These are phyloP conservation scores for Globisporangium recalcitrans DNA, from an alignment of 352 stramenopile genomes.

Conservation along the genomic window DNA sequence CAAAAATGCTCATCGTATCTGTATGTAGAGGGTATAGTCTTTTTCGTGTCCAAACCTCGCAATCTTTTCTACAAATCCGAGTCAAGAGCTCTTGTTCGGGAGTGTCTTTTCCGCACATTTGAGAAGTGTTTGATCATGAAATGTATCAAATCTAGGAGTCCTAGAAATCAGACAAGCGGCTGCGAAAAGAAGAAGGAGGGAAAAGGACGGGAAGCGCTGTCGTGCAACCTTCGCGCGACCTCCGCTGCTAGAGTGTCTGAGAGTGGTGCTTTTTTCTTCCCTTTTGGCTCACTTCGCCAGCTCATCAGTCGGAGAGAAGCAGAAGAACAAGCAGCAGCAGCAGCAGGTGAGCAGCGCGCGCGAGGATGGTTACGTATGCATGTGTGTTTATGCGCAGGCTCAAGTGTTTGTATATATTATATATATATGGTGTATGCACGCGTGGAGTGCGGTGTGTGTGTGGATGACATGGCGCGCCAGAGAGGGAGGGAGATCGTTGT, in stretches of 20 bases:
- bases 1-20: no score
- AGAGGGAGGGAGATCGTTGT: not conserved
- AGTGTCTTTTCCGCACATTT: no score
- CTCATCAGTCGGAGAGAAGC: not conserved
- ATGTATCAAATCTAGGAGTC: no score
- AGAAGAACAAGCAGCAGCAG: constrained; percentile 1
- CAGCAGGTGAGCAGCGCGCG: not conserved
- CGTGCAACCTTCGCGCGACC: constrained; percentile 21
- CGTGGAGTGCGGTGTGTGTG: not conserved
- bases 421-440: no score
- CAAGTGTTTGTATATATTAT: not conserved
- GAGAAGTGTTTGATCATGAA: no score
- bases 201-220: constrained; percentile 9
- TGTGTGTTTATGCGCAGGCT: not conserved
- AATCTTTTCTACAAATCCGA: no score
- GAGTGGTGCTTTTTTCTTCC: constrained; percentile 10
- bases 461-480: not conserved
- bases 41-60: no score
- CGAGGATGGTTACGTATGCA: not conserved
- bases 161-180: not conserved
- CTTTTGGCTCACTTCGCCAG: constrained; percentile 7
- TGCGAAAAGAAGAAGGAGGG: constrained; percentile 1
- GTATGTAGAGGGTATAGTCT: no score
- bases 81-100: no score
- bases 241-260: not conserved